These are phyloP conservation scores for Tetrastigma voinierianum DNA, from an alignment of 164 flowering plant genomes.

Conservation along the genomic window DNA sequence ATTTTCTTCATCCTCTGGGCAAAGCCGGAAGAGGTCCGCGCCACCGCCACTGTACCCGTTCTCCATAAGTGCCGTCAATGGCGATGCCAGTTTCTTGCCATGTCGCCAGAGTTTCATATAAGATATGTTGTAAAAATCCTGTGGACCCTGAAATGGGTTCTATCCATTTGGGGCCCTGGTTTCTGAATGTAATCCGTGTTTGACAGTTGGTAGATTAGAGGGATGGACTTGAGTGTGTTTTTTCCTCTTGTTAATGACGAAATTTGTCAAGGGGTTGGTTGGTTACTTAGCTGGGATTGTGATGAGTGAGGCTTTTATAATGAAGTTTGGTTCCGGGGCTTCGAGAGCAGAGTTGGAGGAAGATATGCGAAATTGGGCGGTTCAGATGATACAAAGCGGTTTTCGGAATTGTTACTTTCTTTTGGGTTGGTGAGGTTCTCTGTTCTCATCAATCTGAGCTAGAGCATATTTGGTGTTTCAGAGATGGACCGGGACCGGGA, in stretches of 20 bases:
- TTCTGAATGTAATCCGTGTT: constrained; percentile 22
- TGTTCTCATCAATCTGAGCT: constrained; percentile 6
- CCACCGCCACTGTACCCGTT: too few species aligned
- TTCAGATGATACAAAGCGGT: constrained; percentile 42
- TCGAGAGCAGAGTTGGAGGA: constrained; percentile 32
- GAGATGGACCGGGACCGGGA: too few species aligned
- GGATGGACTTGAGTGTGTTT: constrained; percentile 9
- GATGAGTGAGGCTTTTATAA: constrained; percentile 35
- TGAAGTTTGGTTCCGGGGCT: constrained; percentile 29
- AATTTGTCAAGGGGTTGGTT: constrained; percentile 13
- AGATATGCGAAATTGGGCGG: constrained; percentile 33
- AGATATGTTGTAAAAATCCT: too few species aligned
- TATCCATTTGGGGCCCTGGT: constrained; percentile 8
- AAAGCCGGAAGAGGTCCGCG: too few species aligned
- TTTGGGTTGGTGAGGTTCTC: constrained; percentile 54
- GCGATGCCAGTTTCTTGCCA: too few species aligned
- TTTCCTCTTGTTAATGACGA: constrained; percentile 28
- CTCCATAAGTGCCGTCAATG: too few species aligned
- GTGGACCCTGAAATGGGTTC: too few species aligned
- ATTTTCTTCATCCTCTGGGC: constrained; percentile 22
- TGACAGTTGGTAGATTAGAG: constrained; percentile 17
- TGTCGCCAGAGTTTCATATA: too few species aligned
- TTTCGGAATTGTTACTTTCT: constrained; percentile 45
- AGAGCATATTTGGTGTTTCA: constrained; percentile 2
- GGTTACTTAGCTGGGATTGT: constrained; percentile 42